Evolutionary conservation across 495 filamentous ascomycete species (phyloP).

Genomic region (Hyaloscypha hepaticicola): DNA sequence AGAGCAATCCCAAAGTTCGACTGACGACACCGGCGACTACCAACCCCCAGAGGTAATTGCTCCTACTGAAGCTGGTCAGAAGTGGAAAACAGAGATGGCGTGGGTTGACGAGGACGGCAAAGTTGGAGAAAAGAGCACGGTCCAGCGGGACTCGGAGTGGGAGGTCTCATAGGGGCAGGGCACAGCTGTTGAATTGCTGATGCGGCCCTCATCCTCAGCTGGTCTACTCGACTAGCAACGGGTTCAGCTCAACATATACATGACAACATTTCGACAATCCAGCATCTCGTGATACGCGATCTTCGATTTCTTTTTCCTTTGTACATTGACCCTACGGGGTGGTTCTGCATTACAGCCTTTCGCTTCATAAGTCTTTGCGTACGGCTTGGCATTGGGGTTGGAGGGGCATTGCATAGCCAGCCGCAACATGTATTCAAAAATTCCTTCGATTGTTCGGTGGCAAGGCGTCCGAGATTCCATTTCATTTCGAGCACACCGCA

Average conservation of each 20-base stretch:
- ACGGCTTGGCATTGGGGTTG: slow-evolving; percentile 15
- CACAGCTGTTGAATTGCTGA: not conserved
- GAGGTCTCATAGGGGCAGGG: slow-evolving; percentile 19
- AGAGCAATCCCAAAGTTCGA: slow-evolving; percentile 6
- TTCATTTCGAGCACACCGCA: slow-evolving; percentile 6
- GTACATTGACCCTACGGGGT: slow-evolving; percentile 13
- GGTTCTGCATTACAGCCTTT: slow-evolving; percentile 8
- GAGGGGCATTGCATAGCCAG: slow-evolving; percentile 22
- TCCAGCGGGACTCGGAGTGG: slow-evolving; percentile 20
- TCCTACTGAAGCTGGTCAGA: slow-evolving; percentile 23
- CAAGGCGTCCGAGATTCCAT: slow-evolving; percentile 23
- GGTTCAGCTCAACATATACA: not conserved
- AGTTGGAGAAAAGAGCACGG: slow-evolving; percentile 5
- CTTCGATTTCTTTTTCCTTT: slow-evolving; percentile 11
- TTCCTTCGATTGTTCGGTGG: slow-evolving; percentile 19
- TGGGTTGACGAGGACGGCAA: slow-evolving; percentile 6
- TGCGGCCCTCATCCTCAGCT: not conserved
- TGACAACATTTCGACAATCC: not conserved
- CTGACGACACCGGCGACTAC: slow-evolving; percentile 14
- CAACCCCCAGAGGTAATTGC: slow-evolving; percentile 5
- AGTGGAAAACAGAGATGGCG: slow-evolving; percentile 11
- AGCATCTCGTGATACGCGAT: not conserved
- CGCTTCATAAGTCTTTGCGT: slow-evolving; percentile 19
- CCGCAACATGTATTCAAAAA: slow-evolving; percentile 24
- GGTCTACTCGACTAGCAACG: not conserved